Base-by-base conservation (phyloP, 164 flowering plant genomes). In the Saururus chinensis region DNA sequence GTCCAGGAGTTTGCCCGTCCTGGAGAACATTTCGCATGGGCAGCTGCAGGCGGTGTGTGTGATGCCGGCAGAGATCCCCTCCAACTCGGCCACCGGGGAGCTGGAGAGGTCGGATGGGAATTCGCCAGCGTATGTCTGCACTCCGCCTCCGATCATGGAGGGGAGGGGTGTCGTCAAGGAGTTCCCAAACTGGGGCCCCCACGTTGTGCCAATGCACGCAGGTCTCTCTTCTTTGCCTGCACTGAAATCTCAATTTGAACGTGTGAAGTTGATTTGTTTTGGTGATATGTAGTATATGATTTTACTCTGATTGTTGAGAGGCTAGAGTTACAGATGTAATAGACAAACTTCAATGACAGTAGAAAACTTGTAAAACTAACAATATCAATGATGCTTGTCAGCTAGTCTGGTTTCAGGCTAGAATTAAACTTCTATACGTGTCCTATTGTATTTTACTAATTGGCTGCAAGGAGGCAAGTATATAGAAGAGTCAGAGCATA, bases 11-110 rank as follows among this genome's bases (percentile, higher is more conserved):
- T 59, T 66, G 13, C 49, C 66, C 40, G 64, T 67, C 21, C 63
- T 93, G 77, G 99, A 93, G 81, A 93, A 90, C 70, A 75, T 93
- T 40, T 90, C 97, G 37, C 77, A 84, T 60, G 97, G 97, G 24
- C 98, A 93, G 82, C 73, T 93, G 17, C 97, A 93, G 79, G 95
- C 86, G 19, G 23, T 88, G 57, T 88, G 97, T 0, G 74, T 84
- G 20, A 77, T 88, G 55, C 87, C 93, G 0, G 70, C 79, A 3
- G 92, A 85, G 59, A 60, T 75, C 61, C 70, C 83, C 40, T 57
- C 77, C 60, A 59, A 37, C 5, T 65, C 59, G 23, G 41, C 56
- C 26, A 12, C 14, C 49, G 17, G 14, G 17, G 92, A 86, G 59
- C 82, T 65, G 64, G 87, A 82, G 57, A 75, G 65, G 55, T 53